Percentiles rank a stretch among this genome's conserved stretches.
Conservation (phyloP, 2,329 filamentous ascomycete species). For the Incumbomyces lentus region DNA sequence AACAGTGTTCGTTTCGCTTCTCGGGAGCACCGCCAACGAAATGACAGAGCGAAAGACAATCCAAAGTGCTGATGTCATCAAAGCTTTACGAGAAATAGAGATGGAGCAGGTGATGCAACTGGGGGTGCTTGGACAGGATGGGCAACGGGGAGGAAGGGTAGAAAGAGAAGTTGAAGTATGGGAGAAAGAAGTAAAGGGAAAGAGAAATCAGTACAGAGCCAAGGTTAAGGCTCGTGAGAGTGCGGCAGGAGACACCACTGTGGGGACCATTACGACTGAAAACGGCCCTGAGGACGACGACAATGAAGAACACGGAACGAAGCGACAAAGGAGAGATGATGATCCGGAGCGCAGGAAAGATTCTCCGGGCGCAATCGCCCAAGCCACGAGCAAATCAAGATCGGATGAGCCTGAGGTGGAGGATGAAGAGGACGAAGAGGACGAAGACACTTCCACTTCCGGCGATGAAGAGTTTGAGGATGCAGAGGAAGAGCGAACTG, state of each 20-base stretch:
- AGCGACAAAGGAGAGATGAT: slow-evolving; percentile 8
- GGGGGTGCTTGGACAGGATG: slow-evolving; percentile 11
- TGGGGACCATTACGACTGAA: slow-evolving; percentile 28
- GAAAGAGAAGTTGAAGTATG: slow-evolving; percentile 48
- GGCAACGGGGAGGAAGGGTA: slow-evolving; percentile 46
- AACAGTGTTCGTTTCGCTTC: slow-evolving; percentile 56
- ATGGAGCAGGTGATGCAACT: slow-evolving; percentile 30
- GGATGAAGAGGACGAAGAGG: slow-evolving; percentile 16
- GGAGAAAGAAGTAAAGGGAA: slow-evolving; percentile 28
- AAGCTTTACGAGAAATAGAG: slow-evolving; percentile 50
- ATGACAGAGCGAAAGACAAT: slow-evolving; percentile 53
- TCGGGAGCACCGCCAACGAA: slow-evolving; percentile 46
- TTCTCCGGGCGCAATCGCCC: slow-evolving; percentile 9
- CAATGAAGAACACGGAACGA: slow-evolving; percentile 19
- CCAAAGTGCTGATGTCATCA: slow-evolving; percentile 50
- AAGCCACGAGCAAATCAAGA: slow-evolving; percentile 12
- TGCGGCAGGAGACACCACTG: slow-evolving; percentile 35
- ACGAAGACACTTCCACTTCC: slow-evolving; percentile 20
- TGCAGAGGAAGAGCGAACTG: slow-evolving; percentile 17
- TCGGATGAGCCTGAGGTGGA: slow-evolving; percentile 19
- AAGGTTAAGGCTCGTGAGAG: slow-evolving; percentile 37
- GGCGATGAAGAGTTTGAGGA: slow-evolving; percentile 23
- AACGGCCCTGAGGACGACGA: slow-evolving; percentile 46
- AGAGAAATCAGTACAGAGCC: slow-evolving; percentile 30
- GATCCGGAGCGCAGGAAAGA: slow-evolving; percentile 10